Conservation (phyloP, 2,329 filamentous ascomycete species). For the Aspergillus ustus region DNA sequence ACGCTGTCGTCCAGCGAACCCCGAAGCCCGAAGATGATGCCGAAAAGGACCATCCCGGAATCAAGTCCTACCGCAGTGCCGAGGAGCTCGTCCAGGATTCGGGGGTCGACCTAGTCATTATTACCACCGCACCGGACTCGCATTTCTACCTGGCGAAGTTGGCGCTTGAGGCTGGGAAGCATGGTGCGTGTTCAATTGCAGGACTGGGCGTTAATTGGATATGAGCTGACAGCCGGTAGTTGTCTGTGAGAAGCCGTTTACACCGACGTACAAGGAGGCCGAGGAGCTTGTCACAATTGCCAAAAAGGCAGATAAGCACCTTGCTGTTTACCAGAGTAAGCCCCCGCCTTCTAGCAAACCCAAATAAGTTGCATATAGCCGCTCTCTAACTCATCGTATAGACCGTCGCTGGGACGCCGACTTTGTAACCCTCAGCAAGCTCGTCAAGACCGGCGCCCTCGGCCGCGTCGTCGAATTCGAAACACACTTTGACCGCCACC, state of each 20-base stretch:
- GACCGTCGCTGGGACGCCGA: slow-evolving; percentile 78
- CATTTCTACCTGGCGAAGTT: slow-evolving; percentile 70
- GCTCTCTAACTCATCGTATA: slow-evolving; percentile 18
- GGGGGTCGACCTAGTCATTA: slow-evolving; percentile 69
- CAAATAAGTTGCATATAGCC: too few relatives aligned
- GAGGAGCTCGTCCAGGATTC: slow-evolving; percentile 69
- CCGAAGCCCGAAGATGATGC: slow-evolving; percentile 69
- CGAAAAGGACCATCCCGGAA: slow-evolving; percentile 67
- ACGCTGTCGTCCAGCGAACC: slow-evolving; percentile 76
- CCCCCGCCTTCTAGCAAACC: slow-evolving; percentile 1
- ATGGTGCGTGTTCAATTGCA: slow-evolving; percentile 46
- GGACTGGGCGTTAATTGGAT: not conserved
- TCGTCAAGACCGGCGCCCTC: slow-evolving; percentile 63
- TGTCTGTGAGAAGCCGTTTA: slow-evolving; percentile 82
- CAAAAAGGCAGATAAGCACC: slow-evolving; percentile 53
- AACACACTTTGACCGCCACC: slow-evolving; percentile 79
- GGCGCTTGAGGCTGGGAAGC: slow-evolving; percentile 72
- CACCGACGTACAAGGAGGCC: slow-evolving; percentile 71
- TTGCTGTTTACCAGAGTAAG: slow-evolving; percentile 72
- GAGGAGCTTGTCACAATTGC: slow-evolving; percentile 64
- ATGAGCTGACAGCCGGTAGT: slow-evolving; percentile 47
- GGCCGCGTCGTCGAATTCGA: slow-evolving; percentile 78
- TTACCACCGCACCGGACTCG: slow-evolving; percentile 73
- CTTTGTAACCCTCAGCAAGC: slow-evolving; percentile 70
- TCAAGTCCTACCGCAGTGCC: slow-evolving; percentile 67